Evolutionary conservation across 371 early-diverging fungal genomes (phyloP), one percentile per base, ranked within the genome.

Genomic region (Fennellomyces sp.): DNA sequence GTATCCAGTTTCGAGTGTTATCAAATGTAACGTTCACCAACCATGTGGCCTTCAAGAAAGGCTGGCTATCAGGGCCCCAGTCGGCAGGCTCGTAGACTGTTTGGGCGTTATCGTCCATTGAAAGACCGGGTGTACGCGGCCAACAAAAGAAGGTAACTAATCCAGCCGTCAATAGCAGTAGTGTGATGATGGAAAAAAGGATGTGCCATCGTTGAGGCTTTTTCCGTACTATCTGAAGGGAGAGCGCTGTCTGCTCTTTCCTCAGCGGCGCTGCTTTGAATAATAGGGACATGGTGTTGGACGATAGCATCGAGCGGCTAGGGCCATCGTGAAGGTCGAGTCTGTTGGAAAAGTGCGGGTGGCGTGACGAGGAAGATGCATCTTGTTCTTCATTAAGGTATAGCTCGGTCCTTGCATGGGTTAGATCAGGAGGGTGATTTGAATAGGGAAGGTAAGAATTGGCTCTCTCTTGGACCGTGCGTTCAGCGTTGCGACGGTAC

Each of bases 401-500:
- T 11, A 54, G 25, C 27, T 38, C 39, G 11, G 11, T 35, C 23
- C 23, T 45, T 27, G 55, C 35, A 7, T 31, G 28, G 8, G 35
- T 15, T 11, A 54, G 8, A 28, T 64, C 73, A 15, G 61, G 70
- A 23, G 54, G 49, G 35, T 70, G 73, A 23, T 70, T 67, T 12
- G 73, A 65, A 36, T 75, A 72, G 1, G 75, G 72, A 11, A 75
- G 38, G 45, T 75, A 75, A 10, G 72, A 69, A 49, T 58, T 39
- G 39, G 55, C 39, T 39, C 52, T n/a, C n/a, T n/a, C n/a, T n/a
- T n/a, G n/a, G n/a, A n/a, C n/a, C n/a, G n/a, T n/a, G n/a, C n/a
- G n/a, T n/a, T n/a, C n/a, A n/a, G n/a, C n/a, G n/a, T n/a, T n/a
- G n/a, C n/a, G n/a, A n/a, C n/a, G n/a, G n/a, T n/a, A n/a, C n/a